Base-by-base conservation (phyloP, 2,329 filamentous ascomycete genomes). In the Fonsecaea nubica region DNA sequence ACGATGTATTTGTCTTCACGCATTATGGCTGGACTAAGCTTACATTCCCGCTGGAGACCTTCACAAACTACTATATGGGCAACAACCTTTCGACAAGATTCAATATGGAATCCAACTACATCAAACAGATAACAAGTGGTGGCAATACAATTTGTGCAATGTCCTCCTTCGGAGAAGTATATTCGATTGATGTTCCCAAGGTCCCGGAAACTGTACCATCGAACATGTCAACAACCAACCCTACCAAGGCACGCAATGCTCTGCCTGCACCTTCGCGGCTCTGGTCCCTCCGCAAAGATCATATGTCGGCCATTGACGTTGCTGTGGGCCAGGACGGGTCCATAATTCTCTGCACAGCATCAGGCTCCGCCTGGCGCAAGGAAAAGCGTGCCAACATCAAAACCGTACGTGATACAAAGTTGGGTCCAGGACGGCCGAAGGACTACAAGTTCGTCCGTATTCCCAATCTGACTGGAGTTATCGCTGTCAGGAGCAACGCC, bases 371-470 rank as follows among this genome's bases (percentile, higher is more conserved):
- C 0, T 99, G 94, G 94, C 89, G 89, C 72, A 90, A 94, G 65
- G 89, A 95, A 59, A 92, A 92, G 74, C 87, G 95, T 67, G 84
- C 86, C 32, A 96, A 94, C 70, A 89, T 90, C 58, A 96, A 96
- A 74, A 78, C 80, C 12, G 66, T 71, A 6, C 61, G 67, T 35
- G 66, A 67, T 40, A 62, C 45, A 10, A 81, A 80, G 3, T 77
- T 78, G 1, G 78, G 80, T 1, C 87, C 89, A 25, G 82, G 85
- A 38, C 91, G 88, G 73, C 86, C 87, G 12, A 96, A 96, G 72
- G 93, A 97, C 75, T 97, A 96, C 82, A 99, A 99, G 76, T 99
- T 98, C 72, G 89, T 94, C 73, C 89, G 95, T 64, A 88, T 99
- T 8, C 90, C 95, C 0, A 93, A 91, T 50, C 86, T 99, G 63